Evolutionary conservation across 371 early-diverging fungal genomes (phyloP).

Genomic region (Mortierella sp.): DNA sequence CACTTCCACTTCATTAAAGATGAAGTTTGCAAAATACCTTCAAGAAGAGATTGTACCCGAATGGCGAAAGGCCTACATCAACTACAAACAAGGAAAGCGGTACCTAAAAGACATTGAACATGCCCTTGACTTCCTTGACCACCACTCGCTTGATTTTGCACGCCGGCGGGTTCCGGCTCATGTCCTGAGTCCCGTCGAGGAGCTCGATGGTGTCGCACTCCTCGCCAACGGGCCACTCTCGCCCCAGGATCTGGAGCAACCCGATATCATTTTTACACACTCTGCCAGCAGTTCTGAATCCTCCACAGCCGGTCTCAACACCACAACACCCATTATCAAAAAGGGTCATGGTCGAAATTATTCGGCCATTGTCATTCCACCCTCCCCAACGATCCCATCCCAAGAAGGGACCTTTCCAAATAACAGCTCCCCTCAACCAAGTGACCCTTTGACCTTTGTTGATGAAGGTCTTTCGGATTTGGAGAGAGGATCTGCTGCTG

Average conservation of each 20-base stretch:
- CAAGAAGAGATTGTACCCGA: slow-evolving; percentile 84
- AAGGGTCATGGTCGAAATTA: slow-evolving; percentile 31
- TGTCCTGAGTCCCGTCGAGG: no score
- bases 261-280: no score
- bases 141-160: no score
- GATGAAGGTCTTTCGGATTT: no score
- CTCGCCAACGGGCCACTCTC: no score
- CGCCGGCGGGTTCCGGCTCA: no score
- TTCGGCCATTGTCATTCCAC: slow-evolving; percentile 25
- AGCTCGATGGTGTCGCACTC: no score
- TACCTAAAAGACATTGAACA: slow-evolving; percentile 34
- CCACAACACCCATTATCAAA: slow-evolving; percentile 37
- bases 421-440: no score
- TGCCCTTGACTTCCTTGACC: slow-evolving; percentile 17
- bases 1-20: slow-evolving; percentile 27
- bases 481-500: no score
- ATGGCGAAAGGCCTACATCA: slow-evolving; percentile 83
- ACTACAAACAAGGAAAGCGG: slow-evolving; percentile 50
- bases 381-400: not conserved
- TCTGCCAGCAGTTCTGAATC: not conserved
- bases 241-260: no score
- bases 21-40: slow-evolving; percentile 87
- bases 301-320: not conserved
- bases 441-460: no score
- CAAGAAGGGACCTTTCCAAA: no score